These are phyloP conservation scores for sweet orange (Citrus sinensis) DNA, from an alignment of 345 rosid genomes.

Conservation along the genomic window DNA sequence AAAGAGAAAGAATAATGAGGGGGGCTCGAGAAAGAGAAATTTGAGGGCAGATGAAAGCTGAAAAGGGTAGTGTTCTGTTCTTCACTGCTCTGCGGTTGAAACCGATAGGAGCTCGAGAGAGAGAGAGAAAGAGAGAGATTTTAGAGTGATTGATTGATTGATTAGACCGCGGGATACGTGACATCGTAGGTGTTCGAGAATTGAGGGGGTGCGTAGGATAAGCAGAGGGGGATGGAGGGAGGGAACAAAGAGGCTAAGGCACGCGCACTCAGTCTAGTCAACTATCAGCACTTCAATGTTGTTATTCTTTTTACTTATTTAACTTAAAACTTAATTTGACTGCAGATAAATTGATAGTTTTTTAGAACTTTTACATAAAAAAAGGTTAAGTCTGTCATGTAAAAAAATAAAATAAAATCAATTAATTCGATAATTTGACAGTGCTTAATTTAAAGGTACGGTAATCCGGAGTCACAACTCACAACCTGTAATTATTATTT, in stretches of 20 bases:
- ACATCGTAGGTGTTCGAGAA: too few species aligned
- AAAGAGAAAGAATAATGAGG: slow-evolving; percentile 21
- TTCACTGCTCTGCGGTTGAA: too few species aligned
- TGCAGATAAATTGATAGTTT: too few species aligned
- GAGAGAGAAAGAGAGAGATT: background rate
- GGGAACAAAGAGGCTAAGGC: background rate
- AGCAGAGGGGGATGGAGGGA: background rate
- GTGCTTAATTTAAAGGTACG: too few species aligned
- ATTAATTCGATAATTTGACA: too few species aligned
- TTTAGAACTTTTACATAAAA: too few species aligned
- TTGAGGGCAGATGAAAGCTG: background rate
- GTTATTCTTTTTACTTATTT: too few species aligned
- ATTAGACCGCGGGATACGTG: background rate
- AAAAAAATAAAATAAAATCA: too few species aligned
- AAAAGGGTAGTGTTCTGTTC: background rate
- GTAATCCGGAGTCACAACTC: too few species aligned
- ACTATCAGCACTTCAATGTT: background rate
- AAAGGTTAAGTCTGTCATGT: too few species aligned
- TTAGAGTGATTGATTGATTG: background rate
- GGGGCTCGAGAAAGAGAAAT: slow-evolving; percentile 20
- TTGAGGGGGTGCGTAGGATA: background rate
- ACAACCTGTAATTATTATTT: too few species aligned
- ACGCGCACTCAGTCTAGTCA: slow-evolving; percentile 11
- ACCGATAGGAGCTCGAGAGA: background rate
- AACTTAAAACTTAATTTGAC: too few species aligned